These are phyloP conservation scores for Cladosporium sp. DNA, from an alignment of 2,329 filamentous ascomycete species.

Conservation along the genomic window DNA sequence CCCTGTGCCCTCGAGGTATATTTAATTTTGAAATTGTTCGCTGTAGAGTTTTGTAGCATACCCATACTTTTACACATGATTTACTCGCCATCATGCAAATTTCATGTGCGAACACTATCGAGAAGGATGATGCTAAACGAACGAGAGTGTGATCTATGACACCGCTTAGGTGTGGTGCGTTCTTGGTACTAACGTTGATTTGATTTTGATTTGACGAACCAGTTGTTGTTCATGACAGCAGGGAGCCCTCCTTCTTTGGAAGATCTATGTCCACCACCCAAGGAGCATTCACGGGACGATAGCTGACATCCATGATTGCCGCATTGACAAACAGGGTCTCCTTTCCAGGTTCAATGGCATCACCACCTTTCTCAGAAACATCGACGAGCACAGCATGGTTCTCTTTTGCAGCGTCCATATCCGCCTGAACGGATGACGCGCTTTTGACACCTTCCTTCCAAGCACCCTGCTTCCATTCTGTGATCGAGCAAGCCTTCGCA, in stretches of 20 bases:
- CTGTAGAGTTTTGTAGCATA: neutral
- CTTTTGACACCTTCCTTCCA: constrained; percentile 11
- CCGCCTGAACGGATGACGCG: constrained; percentile 22
- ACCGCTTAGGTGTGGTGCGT: neutral
- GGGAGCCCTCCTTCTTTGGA: constrained; percentile 19
- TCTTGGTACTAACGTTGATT: neutral
- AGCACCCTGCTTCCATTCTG: constrained; percentile 21
- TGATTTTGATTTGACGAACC: neutral
- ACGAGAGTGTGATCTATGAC: neutral
- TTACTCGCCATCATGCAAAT: neutral
- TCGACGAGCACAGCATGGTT: constrained; percentile 38
- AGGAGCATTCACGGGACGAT: constrained; percentile 53
- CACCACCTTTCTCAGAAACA: constrained; percentile 22
- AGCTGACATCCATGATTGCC: constrained; percentile 54
- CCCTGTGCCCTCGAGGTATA: neutral
- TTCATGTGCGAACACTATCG: neutral
- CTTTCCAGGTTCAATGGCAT: constrained; percentile 44
- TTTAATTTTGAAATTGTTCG: neutral
- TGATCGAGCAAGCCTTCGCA: constrained; percentile 9
- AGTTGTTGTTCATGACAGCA: neutral
- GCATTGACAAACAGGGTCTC: constrained; percentile 62
- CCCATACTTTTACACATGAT: neutral
- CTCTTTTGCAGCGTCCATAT: constrained; percentile 28
- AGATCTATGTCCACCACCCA: constrained; percentile 58
- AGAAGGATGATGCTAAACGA: neutral